Percentiles rank a stretch among this genome's conserved stretches.
Conservation (phyloP, 768 basidiomycete genomes). For the Guyanaporus albipodus region DNA sequence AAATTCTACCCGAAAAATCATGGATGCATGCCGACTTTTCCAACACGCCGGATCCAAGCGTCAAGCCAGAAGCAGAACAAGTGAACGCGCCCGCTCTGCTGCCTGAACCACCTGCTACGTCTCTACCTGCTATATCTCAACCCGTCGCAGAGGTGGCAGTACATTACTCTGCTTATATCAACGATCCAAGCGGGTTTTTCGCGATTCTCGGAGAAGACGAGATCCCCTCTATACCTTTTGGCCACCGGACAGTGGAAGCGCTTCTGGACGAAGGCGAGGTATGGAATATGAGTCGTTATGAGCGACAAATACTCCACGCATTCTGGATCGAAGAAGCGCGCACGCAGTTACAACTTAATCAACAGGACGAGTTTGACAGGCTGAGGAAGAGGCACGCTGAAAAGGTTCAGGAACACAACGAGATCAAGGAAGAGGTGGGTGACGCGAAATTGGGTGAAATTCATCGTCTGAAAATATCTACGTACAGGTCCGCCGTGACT, state of each 20-base stretch:
- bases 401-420: constrained; percentile 33
- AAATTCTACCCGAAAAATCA: constrained; percentile 22
- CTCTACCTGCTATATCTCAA: not conserved
- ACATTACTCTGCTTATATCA: constrained; percentile 17
- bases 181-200: constrained; percentile 36
- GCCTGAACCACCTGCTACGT: not conserved
- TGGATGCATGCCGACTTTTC: constrained; percentile 25
- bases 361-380: constrained; percentile 40
- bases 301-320: constrained; percentile 42
- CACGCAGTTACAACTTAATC: constrained; percentile 23
- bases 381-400: constrained; percentile 40
- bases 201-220: constrained; percentile 30
- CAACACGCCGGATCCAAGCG: not conserved
- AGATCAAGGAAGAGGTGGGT: constrained; percentile 53
- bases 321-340: constrained; percentile 49
- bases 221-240: constrained; percentile 38
- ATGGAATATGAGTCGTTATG: constrained; percentile 52
- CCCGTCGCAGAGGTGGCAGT: not conserved
- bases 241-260: constrained; percentile 35
- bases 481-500: constrained; percentile 47
- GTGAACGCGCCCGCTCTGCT: not conserved
- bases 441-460: not conserved
- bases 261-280: constrained; percentile 37
- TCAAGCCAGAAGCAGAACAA: not conserved
- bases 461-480: not conserved